Conservation (phyloP, 805 yeast species). For the Ogataea siamensis region DNA sequence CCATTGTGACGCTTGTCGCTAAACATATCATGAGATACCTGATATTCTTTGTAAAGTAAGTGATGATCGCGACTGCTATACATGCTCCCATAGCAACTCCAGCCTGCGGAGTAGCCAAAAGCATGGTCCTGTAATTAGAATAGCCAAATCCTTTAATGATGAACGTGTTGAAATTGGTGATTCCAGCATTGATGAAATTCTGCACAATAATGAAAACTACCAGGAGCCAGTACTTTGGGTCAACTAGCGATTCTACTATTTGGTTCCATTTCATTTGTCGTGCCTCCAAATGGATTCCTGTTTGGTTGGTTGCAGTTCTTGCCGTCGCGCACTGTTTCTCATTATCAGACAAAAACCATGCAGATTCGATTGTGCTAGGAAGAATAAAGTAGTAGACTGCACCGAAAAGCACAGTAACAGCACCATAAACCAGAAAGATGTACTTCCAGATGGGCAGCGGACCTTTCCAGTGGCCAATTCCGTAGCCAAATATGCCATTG, state of each 20-base stretch:
- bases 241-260: constrained; percentile 30
- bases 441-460: constrained; percentile 32
- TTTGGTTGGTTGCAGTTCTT: constrained; percentile 34
- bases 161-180: constrained; percentile 47
- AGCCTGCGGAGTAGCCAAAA: constrained; percentile 35
- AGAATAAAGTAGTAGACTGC: constrained; percentile 28
- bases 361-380: constrained; percentile 36
- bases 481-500: constrained; percentile 34
- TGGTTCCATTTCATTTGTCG: constrained; percentile 30
- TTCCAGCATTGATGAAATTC: constrained; percentile 57
- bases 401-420: constrained; percentile 35
- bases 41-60: constrained; percentile 23
- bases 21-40: constrained; percentile 29
- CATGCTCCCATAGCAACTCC: constrained; percentile 37
- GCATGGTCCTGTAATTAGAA: constrained; percentile 34
- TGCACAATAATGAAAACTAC: constrained; percentile 38
- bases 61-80: constrained; percentile 25
- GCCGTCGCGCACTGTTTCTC: constrained; percentile 37
- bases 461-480: constrained; percentile 30
- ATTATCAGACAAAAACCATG: constrained; percentile 35
- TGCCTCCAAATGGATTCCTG: constrained; percentile 41
- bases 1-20: constrained; percentile 25
- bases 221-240: constrained; percentile 34
- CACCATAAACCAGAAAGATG: constrained; percentile 35
- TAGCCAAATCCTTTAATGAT: constrained; percentile 41